Percentiles rank a stretch among this genome's conserved stretches.
These are phyloP conservation scores for Striga asiatica DNA, from an alignment of 257 asterid species.

Conservation along the genomic window DNA sequence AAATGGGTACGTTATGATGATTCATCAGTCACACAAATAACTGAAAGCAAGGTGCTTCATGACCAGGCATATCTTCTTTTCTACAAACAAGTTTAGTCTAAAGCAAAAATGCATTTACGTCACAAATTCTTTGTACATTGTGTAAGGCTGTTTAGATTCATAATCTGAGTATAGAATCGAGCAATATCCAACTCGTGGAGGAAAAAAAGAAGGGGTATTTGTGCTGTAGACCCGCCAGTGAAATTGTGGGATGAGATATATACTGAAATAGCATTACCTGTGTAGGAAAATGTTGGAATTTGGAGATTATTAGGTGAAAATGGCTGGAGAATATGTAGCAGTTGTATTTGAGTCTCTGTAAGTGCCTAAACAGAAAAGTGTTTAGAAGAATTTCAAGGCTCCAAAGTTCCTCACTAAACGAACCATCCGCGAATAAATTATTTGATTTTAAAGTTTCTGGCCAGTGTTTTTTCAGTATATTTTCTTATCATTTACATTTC, in stretches of 20 bases:
- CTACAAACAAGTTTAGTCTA: conserved; percentile 50
- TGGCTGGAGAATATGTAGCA: not conserved
- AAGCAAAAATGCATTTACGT: conserved; percentile 11
- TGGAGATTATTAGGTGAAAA: not conserved
- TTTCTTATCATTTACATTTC: no score
- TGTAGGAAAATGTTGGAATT: not conserved
- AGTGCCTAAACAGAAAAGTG: no score
- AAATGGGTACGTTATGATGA: conserved; percentile 77
- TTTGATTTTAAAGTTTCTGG: no score
- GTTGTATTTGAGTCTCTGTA: not conserved
- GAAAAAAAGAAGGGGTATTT: not conserved
- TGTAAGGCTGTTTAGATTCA: no score
- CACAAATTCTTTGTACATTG: conserved; percentile 33
- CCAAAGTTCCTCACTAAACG: no score
- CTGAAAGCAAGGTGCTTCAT: conserved; percentile 53
- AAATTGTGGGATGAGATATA: not conserved
- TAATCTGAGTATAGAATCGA: conserved; percentile 16
- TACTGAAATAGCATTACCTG: not conserved
- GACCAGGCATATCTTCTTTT: conserved; percentile 71
- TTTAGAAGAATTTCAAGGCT: no score
- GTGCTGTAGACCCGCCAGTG: not conserved
- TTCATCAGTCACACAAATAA: conserved; percentile 44
- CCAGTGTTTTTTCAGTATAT: no score
- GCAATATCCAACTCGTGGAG: not conserved
- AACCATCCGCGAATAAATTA: no score